Evolutionary conservation across 257 asterid species (phyloP), one percentile per base, ranked within the genome.

Genomic region (Salvia hispanica): DNA sequence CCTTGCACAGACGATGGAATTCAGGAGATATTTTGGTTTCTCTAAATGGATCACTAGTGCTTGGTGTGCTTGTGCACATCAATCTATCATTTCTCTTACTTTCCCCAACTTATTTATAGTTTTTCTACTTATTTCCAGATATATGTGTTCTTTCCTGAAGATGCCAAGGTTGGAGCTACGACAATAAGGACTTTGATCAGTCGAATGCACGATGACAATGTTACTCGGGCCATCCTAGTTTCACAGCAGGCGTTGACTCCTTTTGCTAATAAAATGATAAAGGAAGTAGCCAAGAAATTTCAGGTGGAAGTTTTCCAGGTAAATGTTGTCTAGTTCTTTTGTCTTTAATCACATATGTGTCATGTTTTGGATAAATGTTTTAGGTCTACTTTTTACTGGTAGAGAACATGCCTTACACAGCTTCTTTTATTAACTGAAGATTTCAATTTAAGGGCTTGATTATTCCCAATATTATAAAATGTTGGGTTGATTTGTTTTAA

Each of bases 251-350:
- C 66, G 37, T 59, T 90, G 70, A 84, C 96, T 62, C 77, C 88
- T 4, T 68, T 73, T 78, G 96, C 92, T 12, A 51, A 61, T 72
- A 59, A 77, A 37, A 76, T 82, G 71, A 64, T 87, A 5, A 48
- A 63, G 76, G 95, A 83, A 66, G 62, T 82, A 60, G 82, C 91
- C 45, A 4, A 88, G 39, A 89, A 76, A 66, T 80, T 77, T 52
- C 86, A 77, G 70, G 45, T 90, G 74, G 95, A 90, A 77, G 84
- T 78, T 73, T 90, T 90, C 45, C 93, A 81, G 92, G 96, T 88
- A 52, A 80, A 57, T 33, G 54, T 14, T 12, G 37, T 70, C 47
- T 62, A 58, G 36, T 58, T 56, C 11, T 2, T 12, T 71, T 48
- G 44, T 54, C 40, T 15, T 62, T 28, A 25, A 13, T 50, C 63